These are phyloP conservation scores for Raphanus raphanistrum DNA, from an alignment of 345 rosid genomes.

Conservation along the genomic window DNA sequence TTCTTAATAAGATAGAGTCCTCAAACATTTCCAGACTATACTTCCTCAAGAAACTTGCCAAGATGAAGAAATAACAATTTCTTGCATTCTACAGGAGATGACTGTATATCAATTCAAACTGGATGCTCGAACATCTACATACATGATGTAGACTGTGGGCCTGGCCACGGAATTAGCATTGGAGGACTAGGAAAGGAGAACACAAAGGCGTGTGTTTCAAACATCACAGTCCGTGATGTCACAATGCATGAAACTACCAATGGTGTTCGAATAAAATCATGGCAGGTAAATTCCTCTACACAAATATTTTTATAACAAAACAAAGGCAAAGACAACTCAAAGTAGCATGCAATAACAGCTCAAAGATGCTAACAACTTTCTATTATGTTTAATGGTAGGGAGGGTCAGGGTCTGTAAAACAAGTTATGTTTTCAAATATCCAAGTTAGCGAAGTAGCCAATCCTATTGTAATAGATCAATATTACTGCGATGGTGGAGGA, in stretches of 20 bases:
- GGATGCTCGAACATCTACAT: slow-evolving; percentile 80
- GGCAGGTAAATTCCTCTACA: slow-evolving; percentile 62
- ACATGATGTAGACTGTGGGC: slow-evolving; percentile 75
- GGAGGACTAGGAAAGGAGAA: slow-evolving; percentile 77
- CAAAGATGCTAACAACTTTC: slow-evolving; percentile 15
- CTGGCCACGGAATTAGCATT: slow-evolving; percentile 96
- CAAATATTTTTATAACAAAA: not conserved
- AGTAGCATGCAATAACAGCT: slow-evolving; percentile 10
- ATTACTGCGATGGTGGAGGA: slow-evolving; percentile 60
- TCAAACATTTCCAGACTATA: not conserved
- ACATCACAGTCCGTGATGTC: slow-evolving; percentile 71
- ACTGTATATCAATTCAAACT: slow-evolving; percentile 80
- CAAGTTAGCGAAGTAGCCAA: slow-evolving; percentile 68
- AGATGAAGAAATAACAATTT: not conserved
- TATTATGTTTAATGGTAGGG: slow-evolving; percentile 51
- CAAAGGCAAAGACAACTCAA: not conserved
- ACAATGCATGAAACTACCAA: slow-evolving; percentile 54
- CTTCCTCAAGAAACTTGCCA: not conserved
- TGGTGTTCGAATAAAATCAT: slow-evolving; percentile 88
- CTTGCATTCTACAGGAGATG: slow-evolving; percentile 68
- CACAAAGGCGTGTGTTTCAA: slow-evolving; percentile 81
- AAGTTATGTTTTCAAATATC: slow-evolving; percentile 81
- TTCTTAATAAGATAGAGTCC: slow-evolving; percentile 8
- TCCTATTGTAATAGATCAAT: slow-evolving; percentile 87
- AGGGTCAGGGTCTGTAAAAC: slow-evolving; percentile 80